A percentile compares a stretch with the other conserved stretches of the same genome.
Conservation (phyloP, 2,329 filamentous ascomycete genomes). For the Clonostachys sp. region DNA sequence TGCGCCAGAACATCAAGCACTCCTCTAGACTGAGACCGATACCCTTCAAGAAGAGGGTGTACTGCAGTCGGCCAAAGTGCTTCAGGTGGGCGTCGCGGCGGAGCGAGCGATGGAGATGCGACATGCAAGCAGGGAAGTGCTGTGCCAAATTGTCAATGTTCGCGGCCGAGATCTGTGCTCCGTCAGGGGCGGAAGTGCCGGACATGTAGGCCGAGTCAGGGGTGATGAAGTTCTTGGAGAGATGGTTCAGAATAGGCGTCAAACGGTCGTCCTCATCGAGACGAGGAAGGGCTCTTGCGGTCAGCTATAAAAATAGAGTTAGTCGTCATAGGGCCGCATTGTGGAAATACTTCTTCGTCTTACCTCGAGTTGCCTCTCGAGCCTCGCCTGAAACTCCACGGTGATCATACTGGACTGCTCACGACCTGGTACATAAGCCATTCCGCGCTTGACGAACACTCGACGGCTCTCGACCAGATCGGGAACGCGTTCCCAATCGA, state of each 20-base stretch:
- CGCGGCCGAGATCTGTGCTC: constrained; percentile 70
- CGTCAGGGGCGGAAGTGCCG: constrained; percentile 58
- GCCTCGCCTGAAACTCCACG: constrained; percentile 73
- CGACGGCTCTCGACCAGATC: constrained; percentile 79
- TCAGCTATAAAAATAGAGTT: constrained; percentile 54
- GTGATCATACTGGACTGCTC: constrained; percentile 89
- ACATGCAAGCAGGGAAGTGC: constrained; percentile 92
- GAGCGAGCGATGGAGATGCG: constrained; percentile 79
- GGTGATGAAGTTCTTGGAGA: constrained; percentile 94
- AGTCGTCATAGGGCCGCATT: neutral
- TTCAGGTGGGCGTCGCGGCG: constrained; percentile 88
- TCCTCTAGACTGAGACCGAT: constrained; percentile 92
- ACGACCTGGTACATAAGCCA: constrained; percentile 83
- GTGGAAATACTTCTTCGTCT: constrained; percentile 7
- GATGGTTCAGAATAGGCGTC: constrained; percentile 61
- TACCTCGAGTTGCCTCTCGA: constrained; percentile 83
- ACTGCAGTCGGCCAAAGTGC: constrained; percentile 89
- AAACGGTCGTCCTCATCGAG: constrained; percentile 96
- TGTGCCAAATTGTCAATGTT: constrained; percentile 76
- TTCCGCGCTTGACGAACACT: constrained; percentile 74
- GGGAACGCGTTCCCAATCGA: constrained; percentile 90
- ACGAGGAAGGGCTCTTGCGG: constrained; percentile 83
- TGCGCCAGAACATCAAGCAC: constrained; percentile 86
- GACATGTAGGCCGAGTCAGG: constrained; percentile 76
- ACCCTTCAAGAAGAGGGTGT: constrained; percentile 94